Evolutionary conservation across 345 rosid species (phyloP), one percentile per base, ranked within the genome.

Genomic region (Populus euphratica): DNA sequence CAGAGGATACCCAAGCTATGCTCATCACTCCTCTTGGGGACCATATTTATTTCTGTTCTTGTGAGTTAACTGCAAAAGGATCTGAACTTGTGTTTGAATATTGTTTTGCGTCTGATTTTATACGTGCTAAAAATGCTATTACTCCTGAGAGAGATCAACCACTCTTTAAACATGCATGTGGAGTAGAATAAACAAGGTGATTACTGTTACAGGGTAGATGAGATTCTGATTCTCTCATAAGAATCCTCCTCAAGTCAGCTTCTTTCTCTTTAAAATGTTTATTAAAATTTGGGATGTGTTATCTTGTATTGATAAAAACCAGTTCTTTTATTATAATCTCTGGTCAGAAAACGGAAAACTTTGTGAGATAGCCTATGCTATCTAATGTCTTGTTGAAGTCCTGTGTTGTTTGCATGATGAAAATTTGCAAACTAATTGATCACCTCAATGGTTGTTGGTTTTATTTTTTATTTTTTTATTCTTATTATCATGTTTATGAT

Each of bases 401-500:
- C 69, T 33, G 2, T 20, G 38, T 64, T 64, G 43, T 59, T 38
- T 70, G 50, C 5, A 6, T 38, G 13, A 18, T 27, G 21, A 44
- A 62, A 17, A 25, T 56, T 59, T 71, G 11, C 41, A 39, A 11
- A 68, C 21, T 36, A 11, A 18, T 61, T 50, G 29, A 54, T 69
- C 7, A 20, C 43, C 13, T 36, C 54, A 4, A 5, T 27, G 23
- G 36, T 39, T 36, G 33, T 61, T 70, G 47, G 68, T 68, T 65
- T 61, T 65, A 49, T 1, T 27, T 23, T 71, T 78, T 70, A 5
- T 72, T 72, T 73, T 47, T 38, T 27, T 52, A 49, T 69, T 82
- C 50, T 52, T 75, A 68, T 66, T 71, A 68, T 81, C 72, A 33
- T 18, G 56, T 25, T 78, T 64, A 71, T 38, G 72, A 61, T 73